Percentiles rank a stretch among this genome's conserved stretches.
phyloP scores from a whole-genome alignment of 148 eudicot genomes.

The Camellia lanceoleosa region DNA sequence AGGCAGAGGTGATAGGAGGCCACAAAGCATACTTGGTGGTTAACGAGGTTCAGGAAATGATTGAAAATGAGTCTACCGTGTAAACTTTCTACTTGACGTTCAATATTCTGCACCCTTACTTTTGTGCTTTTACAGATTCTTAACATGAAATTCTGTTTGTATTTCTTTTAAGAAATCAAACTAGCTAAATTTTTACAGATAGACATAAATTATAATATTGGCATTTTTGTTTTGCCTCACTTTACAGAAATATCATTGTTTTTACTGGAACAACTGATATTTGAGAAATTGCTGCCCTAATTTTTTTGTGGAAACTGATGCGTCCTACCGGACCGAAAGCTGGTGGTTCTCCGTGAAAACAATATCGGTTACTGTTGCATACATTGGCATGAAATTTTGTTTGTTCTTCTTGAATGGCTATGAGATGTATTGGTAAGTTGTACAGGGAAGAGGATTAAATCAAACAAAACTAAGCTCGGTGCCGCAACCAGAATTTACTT shows the following conservation, averaged over 20 bases:
- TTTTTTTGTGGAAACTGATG: background rate
- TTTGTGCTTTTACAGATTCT: too few species aligned
- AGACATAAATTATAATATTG: background rate
- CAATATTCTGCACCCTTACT: background rate
- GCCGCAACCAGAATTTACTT: too few species aligned
- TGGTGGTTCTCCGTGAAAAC: background rate
- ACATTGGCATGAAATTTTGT: too few species aligned
- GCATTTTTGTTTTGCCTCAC: background rate
- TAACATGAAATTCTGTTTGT: too few species aligned
- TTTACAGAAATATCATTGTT: background rate
- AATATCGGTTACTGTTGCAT: too few species aligned
- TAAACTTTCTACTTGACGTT: background rate
- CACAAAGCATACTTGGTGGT: slow-evolving; percentile 60
- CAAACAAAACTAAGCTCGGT: too few species aligned
- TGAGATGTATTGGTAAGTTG: too few species aligned
- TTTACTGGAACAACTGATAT: background rate
- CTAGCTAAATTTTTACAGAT: background rate
- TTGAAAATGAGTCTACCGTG: slow-evolving; percentile 34
- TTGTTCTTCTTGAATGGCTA: too few species aligned
- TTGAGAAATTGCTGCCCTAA: background rate
- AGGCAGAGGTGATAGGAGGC: slow-evolving; percentile 65
- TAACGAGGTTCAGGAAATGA: slow-evolving; percentile 60
- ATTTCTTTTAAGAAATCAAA: background rate
- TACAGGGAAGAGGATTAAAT: too few species aligned
- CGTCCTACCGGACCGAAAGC: background rate